phyloP scores from a whole-genome alignment of 2,329 filamentous ascomycete genomes.

The Rhinocladiella similis region DNA sequence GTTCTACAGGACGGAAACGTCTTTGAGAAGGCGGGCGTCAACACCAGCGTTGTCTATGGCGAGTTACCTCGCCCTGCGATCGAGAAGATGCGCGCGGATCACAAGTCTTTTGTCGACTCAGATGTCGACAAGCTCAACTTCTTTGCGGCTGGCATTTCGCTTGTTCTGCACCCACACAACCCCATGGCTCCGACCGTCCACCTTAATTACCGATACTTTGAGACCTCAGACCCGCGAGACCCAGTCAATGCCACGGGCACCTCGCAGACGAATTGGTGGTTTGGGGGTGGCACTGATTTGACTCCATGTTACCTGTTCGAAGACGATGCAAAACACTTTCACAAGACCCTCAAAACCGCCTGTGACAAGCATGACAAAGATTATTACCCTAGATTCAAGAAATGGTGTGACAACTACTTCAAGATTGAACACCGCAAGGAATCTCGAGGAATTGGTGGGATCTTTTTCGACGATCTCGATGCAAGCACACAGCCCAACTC shows the following conservation, averaged over 20 bases:
- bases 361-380: conserved; percentile 90
- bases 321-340: conserved; percentile 96
- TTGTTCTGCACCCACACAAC: conserved; percentile 91
- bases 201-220: conserved; percentile 98
- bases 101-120: conserved; percentile 79
- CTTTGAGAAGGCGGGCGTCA: conserved; percentile 96
- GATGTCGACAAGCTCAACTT: conserved; percentile 84
- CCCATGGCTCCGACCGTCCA: conserved; percentile 98
- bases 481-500: conserved; percentile 47
- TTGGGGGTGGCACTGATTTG: conserved; percentile 90
- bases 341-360: conserved; percentile 84
- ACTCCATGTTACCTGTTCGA: conserved; percentile 95
- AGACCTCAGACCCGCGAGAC: conserved; percentile 84
- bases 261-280: conserved; percentile 80
- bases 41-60: conserved; percentile 93
- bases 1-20: conserved; percentile 95
- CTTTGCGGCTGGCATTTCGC: conserved; percentile 89
- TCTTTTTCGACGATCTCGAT: conserved; percentile 98
- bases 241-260: conserved; percentile 56
- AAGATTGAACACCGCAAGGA: conserved; percentile 88
- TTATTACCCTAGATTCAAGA: conserved; percentile 94
- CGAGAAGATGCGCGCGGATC: conserved; percentile 88
- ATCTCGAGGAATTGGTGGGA: conserved; percentile 84
- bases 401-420: conserved; percentile 98
- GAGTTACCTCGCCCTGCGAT: conserved; percentile 84